phyloP scores from a whole-genome alignment of 805 yeast species.

The Tetrapisispora phaffii region DNA sequence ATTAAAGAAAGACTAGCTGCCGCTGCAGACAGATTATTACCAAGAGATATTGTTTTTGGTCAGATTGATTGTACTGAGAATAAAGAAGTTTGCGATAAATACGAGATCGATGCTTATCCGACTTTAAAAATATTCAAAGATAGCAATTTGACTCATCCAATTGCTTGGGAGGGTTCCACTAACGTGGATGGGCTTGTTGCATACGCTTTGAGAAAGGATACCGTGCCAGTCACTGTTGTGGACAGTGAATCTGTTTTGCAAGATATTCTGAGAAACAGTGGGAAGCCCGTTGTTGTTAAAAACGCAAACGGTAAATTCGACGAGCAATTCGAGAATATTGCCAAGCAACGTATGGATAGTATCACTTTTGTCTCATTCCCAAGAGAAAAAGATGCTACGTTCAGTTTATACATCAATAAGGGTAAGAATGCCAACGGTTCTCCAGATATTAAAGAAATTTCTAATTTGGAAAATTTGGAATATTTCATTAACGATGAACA shows the following conservation, averaged over 20 bases:
- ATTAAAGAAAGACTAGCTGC: slow-evolving; percentile 65
- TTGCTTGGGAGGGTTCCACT: neutral
- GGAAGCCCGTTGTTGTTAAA: slow-evolving; percentile 37
- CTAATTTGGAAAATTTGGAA: slow-evolving; percentile 18
- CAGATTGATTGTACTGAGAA: slow-evolving; percentile 66
- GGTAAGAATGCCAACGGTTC: neutral
- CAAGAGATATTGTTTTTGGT: slow-evolving; percentile 34
- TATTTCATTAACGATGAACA: slow-evolving; percentile 10
- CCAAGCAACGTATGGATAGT: slow-evolving; percentile 54
- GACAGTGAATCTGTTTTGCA: slow-evolving; percentile 29
- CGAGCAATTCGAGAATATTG: slow-evolving; percentile 50
- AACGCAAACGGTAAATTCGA: slow-evolving; percentile 35
- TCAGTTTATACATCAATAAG: slow-evolving; percentile 5
- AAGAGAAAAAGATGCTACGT: slow-evolving; percentile 21
- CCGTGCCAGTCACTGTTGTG: slow-evolving; percentile 21
- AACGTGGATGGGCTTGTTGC: slow-evolving; percentile 31
- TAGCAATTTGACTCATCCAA: slow-evolving; percentile 28
- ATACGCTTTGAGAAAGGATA: slow-evolving; percentile 36
- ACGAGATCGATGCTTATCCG: slow-evolving; percentile 54
- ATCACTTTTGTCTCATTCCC: slow-evolving; percentile 45
- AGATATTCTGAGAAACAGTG: slow-evolving; percentile 8
- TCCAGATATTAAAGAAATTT: slow-evolving; percentile 1
- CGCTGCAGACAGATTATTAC: slow-evolving; percentile 72
- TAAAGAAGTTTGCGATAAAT: slow-evolving; percentile 1
- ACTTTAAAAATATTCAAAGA: slow-evolving; percentile 61